Evolutionary conservation across 257 asterid species (phyloP).

Genomic region (Penstemon eatonii): DNA sequence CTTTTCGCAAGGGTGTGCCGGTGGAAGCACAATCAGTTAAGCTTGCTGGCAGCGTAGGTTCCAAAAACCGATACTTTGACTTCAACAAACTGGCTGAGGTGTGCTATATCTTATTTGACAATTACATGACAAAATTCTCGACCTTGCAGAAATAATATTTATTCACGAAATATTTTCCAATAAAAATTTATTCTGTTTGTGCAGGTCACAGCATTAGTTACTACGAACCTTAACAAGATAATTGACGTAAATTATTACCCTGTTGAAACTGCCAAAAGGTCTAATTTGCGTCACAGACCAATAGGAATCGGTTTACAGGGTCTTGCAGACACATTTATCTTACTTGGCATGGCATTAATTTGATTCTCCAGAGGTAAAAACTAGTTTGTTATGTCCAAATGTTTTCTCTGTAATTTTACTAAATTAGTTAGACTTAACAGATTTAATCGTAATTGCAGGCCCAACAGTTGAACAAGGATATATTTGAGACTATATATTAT

Average conservation of each 20-base stretch:
- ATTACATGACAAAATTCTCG: not conserved
- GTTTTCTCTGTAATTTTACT: not conserved
- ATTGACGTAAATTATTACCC: slow-evolving; percentile 90
- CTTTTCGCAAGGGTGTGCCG: slow-evolving; percentile 59
- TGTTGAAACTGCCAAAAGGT: slow-evolving; percentile 84
- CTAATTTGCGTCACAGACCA: slow-evolving; percentile 92
- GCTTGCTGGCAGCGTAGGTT: slow-evolving; percentile 91
- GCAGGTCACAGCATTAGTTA: slow-evolving; percentile 78
- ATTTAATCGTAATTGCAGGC: slow-evolving; percentile 53
- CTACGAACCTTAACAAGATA: slow-evolving; percentile 84
- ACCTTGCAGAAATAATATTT: too few relatives aligned
- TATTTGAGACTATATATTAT: slow-evolving; percentile 93
- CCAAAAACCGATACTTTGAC: slow-evolving; percentile 76
- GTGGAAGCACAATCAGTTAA: slow-evolving; percentile 82
- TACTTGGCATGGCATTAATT: slow-evolving; percentile 99
- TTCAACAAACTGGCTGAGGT: slow-evolving; percentile 96
- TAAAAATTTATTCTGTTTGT: slow-evolving; percentile 8
- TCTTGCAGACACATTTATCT: slow-evolving; percentile 89
- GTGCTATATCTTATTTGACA: slow-evolving; percentile 16
- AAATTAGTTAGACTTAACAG: slow-evolving; percentile 8
- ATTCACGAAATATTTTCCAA: not conserved
- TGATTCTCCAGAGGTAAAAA: slow-evolving; percentile 93
- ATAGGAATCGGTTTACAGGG: slow-evolving; percentile 98
- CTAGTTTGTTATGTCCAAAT: not conserved
- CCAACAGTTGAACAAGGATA: slow-evolving; percentile 88